Evolutionary conservation across 192 early-diverging fungal genomes (phyloP), one percentile per base, ranked within the genome.

Genomic region (Podila minutissima): DNA sequence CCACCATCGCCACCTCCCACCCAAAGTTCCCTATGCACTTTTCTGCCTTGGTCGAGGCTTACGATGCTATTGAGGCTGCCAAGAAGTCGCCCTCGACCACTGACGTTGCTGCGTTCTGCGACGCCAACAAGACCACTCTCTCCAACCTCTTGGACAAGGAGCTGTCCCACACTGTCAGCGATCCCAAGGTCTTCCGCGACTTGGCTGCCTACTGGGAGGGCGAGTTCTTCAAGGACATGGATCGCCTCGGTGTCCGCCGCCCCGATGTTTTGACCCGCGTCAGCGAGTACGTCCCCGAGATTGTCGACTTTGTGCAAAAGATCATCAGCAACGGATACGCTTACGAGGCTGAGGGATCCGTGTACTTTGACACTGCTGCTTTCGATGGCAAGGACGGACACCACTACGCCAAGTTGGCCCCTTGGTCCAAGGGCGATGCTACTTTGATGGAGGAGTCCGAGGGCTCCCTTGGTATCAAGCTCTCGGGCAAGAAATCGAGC

Each of bases 241-340:
- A 95, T 71, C 90, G 89, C 24, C 86, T 99, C 48, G 94, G 95
- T 64, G 94, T 95, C 73, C 91, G 93, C 37, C 87, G 91, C 5
- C 97, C 96, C 20, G 94, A 97, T 73, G 83, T 97, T 7, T 82
- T 97, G 73, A 97, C 96, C 20, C 94, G 98, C 49, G 98, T 99
- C 29, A 95, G 94, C 64, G 97, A 99, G 88, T 99, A 96, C 76
- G 92, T 99, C 32, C 95, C 95, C 10, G 97, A 99, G 74, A 98
- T 98, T 82, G 90, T 96, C 41, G 75, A 67, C 3, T 99, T 94
- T 88, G 91, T 98, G 19, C 87, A 98, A 82, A 88, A 92, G 72
- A 98, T 99, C 82, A 95, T 98, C 59, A 87, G 89, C 66, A 99
- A 99, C 71, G 97, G 97, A 24, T 99, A 95, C 72, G 98, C 92